Base-by-base conservation (phyloP, 2,329 filamentous ascomycete species). In the Cladosporium oxysporum region DNA sequence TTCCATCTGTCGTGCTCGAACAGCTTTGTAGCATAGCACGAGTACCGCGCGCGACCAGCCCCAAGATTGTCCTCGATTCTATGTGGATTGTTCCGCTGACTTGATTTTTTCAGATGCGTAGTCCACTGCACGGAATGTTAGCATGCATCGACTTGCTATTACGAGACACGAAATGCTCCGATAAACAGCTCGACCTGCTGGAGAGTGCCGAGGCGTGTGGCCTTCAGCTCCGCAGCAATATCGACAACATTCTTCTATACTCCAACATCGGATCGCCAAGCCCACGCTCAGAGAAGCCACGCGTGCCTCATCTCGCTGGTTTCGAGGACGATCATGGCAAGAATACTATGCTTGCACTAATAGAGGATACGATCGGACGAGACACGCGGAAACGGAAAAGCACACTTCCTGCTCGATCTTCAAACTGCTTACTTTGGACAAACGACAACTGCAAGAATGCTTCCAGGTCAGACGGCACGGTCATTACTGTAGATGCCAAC, bases 311-410 rank as follows among this genome's bases (percentile, higher is more conserved):
- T 26, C 49, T 73, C 77, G 37, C 75, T 82, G 57, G 69, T 69
- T 47, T 31, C 23, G 21, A 44, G 26, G 61, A 66, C 79, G 75
- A 52, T 75, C 78, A 14, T 83, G 81, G 72, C 74, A 83, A 18
- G 79, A 81, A 26, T 79, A 76, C 3, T 83, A 82, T 53, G 81
- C 80, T 0, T 71, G 78, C 18, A 83, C 81, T 8, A 68, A 83
- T 12, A 67, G 83, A 23, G 81, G 61, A 63, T 2, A 82, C 47
- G 81, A 81, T 66, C 67, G 78, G 62, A 60, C 60, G 23, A 50
- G 65, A 26, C 28, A 62, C 8, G 14, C 62, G 55, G 62, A 67
- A 50, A 67, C 60, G 28, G 60, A 60, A 23, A n/a, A 63, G 5
- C 65, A 74, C 44, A 69, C 70, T 47, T 62, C 69, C 11, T 71